phyloP scores from a whole-genome alignment of 495 filamentous ascomycete genomes.

The Antarctomyces pellizariae region DNA sequence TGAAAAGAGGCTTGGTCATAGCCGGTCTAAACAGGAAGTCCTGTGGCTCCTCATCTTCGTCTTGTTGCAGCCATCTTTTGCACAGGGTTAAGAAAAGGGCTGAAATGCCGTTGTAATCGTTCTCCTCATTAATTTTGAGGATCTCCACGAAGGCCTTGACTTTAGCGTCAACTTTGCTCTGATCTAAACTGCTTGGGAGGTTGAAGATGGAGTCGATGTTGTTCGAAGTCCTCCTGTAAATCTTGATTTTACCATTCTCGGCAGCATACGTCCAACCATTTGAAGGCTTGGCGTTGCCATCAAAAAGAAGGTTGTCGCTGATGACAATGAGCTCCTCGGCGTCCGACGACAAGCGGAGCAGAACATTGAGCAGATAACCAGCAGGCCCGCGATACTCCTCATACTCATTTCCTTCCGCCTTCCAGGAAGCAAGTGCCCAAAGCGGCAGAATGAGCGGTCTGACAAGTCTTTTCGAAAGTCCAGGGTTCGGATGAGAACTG shows the following conservation, averaged over 20 bases:
- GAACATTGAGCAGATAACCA: conserved; percentile 19
- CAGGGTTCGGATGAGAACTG: conserved; percentile 46
- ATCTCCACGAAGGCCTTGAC: conserved; percentile 30
- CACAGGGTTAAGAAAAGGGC: conserved; percentile 40
- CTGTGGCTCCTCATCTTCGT: no score
- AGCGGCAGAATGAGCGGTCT: conserved; percentile 38
- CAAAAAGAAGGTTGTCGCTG: conserved; percentile 18
- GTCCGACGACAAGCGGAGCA: conserved; percentile 22
- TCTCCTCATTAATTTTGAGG: conserved; percentile 19
- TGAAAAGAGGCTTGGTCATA: conserved; percentile 16
- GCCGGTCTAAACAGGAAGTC: conserved; percentile 13
- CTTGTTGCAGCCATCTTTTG: conserved; percentile 30
- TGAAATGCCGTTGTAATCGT: conserved; percentile 34
- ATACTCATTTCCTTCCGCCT: conserved; percentile 9
- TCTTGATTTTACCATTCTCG: conserved; percentile 1
- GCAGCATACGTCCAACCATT: conserved; percentile 6
- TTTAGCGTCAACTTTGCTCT: conserved; percentile 20
- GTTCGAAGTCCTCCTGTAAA: no score
- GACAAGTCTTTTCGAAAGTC: conserved; percentile 45
- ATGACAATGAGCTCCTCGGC: conserved; percentile 18
- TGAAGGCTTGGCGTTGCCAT: conserved; percentile 12
- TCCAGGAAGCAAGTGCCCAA: conserved; percentile 41
- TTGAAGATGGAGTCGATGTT: no score
- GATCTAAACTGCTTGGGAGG: no score
- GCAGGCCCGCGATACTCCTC: conserved; percentile 17